Evolutionary conservation across 2,329 filamentous ascomycete species (phyloP).

Genomic region (Fusarium tuaranense): DNA sequence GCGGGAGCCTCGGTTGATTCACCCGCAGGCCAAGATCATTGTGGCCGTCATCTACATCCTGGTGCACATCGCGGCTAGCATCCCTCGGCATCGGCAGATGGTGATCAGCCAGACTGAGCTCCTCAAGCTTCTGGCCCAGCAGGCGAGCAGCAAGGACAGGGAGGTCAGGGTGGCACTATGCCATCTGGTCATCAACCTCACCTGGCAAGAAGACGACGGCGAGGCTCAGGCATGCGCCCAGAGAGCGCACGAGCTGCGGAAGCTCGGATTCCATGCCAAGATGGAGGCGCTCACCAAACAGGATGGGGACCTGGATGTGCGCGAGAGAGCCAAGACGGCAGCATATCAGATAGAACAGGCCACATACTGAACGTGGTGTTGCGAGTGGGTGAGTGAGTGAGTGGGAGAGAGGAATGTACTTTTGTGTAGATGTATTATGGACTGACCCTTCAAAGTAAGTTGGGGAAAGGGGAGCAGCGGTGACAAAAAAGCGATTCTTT

Average conservation of each 20-base stretch:
- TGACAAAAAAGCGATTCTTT: constrained; percentile 7
- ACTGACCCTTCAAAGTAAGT: neutral
- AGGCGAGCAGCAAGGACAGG: constrained; percentile 78
- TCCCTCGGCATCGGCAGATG: constrained; percentile 80
- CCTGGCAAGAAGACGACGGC: constrained; percentile 80
- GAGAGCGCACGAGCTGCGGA: constrained; percentile 76
- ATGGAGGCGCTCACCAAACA: constrained; percentile 70
- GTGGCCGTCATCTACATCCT: constrained; percentile 83
- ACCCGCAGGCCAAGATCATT: constrained; percentile 77
- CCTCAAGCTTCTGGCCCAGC: constrained; percentile 76
- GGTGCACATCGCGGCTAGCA: constrained; percentile 87
- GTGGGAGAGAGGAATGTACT: neutral
- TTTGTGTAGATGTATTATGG: neutral
- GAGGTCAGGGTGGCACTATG: constrained; percentile 83
- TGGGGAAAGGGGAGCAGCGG: neutral
- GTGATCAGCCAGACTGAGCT: constrained; percentile 82
- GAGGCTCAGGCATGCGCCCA: constrained; percentile 75
- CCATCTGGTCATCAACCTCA: constrained; percentile 87
- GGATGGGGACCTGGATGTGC: constrained; percentile 84
- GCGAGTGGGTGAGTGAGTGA: neutral
- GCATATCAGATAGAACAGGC: constrained; percentile 74
- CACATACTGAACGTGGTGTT: constrained; percentile 32
- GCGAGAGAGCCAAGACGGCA: constrained; percentile 85
- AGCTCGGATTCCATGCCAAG: constrained; percentile 76
- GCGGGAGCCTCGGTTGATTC: constrained; percentile 62